Base-by-base conservation (phyloP, 768 basidiomycete species). In the Sistotremastrum niveocremeum region DNA sequence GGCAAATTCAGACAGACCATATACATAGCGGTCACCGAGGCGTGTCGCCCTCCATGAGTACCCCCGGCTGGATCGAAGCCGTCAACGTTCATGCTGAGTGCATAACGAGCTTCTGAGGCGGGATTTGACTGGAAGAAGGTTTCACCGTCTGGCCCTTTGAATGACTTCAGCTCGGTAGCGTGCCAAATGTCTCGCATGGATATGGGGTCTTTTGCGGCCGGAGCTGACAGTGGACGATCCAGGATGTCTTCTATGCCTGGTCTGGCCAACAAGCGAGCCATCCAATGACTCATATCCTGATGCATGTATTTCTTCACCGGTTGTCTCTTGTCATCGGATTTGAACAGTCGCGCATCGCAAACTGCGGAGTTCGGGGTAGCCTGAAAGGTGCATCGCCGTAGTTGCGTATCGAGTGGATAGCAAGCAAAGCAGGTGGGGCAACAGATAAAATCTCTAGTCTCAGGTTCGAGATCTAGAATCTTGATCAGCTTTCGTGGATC, bases 1-100 rank as follows among this genome's bases (percentile, higher is more conserved):
- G 62, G 63, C 0, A 73, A 54, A 43, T 73, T 73, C 9, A 66
- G 46, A 46, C 65, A 66, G 2, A 57, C 55, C 41, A 69, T 44
- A 12, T 60, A 62, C 7, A 66, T 58, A 0, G 57, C 51, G 3
- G 64, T 62, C 5, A 59, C 46, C 2, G 62, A 67, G 0, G 52
- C 45, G 5, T 46, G 49, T 30, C 61, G 60, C 3, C 63, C 61
- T 1, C 51, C 46, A 2, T 44, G 7, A 8, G 49, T 57, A 50
- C 61, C 65, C 0, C 53, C 52, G 8, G 52, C 46, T 0, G 62
- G 60, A 44, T 68, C 66, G 56, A 67, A 67, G 39, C 55, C 63
- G 46, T 71, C 63, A 8, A 63, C 42, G 28, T 54, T 48, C 0
- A 69, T 50, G 0, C 53, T 48, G 42, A 69, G 67, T 2, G 58